phyloP scores from a whole-genome alignment of 495 filamentous ascomycete genomes.

The Tetracladium marchalianum region DNA sequence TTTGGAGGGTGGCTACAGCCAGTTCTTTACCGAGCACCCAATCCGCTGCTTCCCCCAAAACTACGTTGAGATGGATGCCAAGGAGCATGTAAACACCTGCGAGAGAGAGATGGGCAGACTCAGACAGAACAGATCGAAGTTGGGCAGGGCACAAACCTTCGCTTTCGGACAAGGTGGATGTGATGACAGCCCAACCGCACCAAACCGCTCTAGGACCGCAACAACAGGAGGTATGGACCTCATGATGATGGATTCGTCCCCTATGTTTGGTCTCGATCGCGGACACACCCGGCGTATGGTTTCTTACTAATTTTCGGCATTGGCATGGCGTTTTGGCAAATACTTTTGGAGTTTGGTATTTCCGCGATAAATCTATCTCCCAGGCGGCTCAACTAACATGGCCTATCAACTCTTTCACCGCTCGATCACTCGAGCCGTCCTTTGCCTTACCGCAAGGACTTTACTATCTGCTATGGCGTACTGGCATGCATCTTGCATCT shows the following conservation, averaged over 20 bases:
- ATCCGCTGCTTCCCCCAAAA: constrained; percentile 81
- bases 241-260: constrained; percentile 40
- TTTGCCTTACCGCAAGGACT: constrained; percentile 11
- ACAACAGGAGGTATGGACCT: constrained; percentile 29
- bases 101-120: constrained; percentile 90
- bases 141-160: constrained; percentile 86
- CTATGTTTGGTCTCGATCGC: constrained; percentile 39
- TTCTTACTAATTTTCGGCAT: constrained; percentile 44
- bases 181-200: constrained; percentile 72
- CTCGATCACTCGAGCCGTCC: constrained; percentile 3
- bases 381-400: constrained; percentile 4
- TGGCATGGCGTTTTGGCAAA: constrained; percentile 16
- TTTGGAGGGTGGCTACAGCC: constrained; percentile 89
- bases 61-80: constrained; percentile 90
- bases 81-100: constrained; percentile 81
- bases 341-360: constrained; percentile 15
- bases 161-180: constrained; percentile 67
- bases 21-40: constrained; percentile 73
- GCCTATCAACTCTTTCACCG: constrained; percentile 3
- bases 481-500: constrained; percentile 18
- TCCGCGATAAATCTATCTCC: constrained; percentile 4
- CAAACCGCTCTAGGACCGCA: constrained; percentile 35
- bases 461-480: constrained; percentile 13
- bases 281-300: constrained; percentile 58
- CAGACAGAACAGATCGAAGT: constrained; percentile 62